Evolutionary conservation across 306 rosid species (phyloP), one percentile per base, ranked within the genome.

Genomic region (Cucumis melo): DNA sequence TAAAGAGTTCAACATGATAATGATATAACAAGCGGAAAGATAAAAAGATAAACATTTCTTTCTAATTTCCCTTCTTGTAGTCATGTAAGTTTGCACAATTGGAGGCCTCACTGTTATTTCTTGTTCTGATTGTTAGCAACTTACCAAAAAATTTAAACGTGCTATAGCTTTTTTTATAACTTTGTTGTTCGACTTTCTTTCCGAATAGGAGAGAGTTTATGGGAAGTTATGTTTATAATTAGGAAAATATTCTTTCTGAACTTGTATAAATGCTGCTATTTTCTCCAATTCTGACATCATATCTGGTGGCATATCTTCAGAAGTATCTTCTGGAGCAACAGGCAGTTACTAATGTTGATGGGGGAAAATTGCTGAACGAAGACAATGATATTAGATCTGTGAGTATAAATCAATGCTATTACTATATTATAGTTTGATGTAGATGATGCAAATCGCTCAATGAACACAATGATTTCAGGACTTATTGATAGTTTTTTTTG

Each of bases 301-400:
- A 65, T 29, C n/a, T 12, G 51, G n/a, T 79, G 81, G 56, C 20
- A 80, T 36, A 82, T 81, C 84, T 73, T 75, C 77, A 94, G 98
- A 91, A 83, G 81, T 94, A 91, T 80, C 96, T 91, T 83, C 93
- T 94, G 74, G 95, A 90, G 87, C 88, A 89, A 85, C 86, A 91
- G 80, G 97, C 98, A 17, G 85, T 82, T 32, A 44, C 84, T 38
- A 89, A 94, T 84, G 91, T 85, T 79, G 96, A 94, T 87, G 95
- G 94, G 77, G 94, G 97, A 55, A 87, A 87, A 78, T 84, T 87
- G 81, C 81, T 94, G 70, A 94, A 94, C 75, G 98, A 94, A 87
- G 98, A 94, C 84, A 87, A 71, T 41, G 96, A 94, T 86, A 80
- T 90, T 58, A 89, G 97, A 94, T 90, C 97, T 76, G 98, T 94